Evolutionary conservation across 139 green algal species (phyloP).

Genomic region (Coccomyxa sp.): DNA sequence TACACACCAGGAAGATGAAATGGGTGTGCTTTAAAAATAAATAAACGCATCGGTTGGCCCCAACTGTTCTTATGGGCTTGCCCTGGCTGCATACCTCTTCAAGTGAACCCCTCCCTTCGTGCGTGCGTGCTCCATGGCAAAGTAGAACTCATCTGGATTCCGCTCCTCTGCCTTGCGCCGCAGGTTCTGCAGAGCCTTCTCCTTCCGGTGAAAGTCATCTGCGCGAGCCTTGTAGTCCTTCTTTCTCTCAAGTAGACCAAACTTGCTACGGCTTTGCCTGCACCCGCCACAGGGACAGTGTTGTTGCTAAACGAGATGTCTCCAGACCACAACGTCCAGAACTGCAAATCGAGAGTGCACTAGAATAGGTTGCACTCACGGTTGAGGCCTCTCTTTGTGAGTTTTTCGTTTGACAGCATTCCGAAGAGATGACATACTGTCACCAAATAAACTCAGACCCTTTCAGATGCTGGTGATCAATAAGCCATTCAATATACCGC

Average conservation of each 20-base stretch:
- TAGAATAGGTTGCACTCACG: conserved; percentile 50
- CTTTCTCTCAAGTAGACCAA: conserved; percentile 94
- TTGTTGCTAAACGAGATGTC: background rate
- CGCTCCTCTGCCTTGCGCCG: conserved; percentile 86
- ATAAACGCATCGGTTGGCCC: no score
- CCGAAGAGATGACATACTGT: conserved; percentile 59
- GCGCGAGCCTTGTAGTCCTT: conserved; percentile 95
- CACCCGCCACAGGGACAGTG: background rate
- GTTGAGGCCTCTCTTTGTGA: conserved; percentile 95
- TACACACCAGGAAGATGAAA: background rate
- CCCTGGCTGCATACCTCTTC: conserved; percentile 11
- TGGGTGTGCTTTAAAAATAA: no score
- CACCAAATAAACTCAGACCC: background rate
- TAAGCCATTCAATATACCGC: no score
- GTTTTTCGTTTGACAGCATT: conserved; percentile 91
- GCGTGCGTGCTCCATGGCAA: conserved; percentile 86
- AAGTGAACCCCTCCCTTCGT: conserved; percentile 84
- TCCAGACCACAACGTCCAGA: background rate
- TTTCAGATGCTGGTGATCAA: no score
- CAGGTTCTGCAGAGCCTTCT: conserved; percentile 73
- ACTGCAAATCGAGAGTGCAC: background rate
- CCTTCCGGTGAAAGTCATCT: conserved; percentile 90
- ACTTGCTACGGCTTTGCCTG: conserved; percentile 48
- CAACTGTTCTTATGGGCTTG: no score
- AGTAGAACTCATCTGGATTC: conserved; percentile 99